Evolutionary conservation across 176 grass and related monocot species (phyloP).

Genomic region (Lolium rigidum): DNA sequence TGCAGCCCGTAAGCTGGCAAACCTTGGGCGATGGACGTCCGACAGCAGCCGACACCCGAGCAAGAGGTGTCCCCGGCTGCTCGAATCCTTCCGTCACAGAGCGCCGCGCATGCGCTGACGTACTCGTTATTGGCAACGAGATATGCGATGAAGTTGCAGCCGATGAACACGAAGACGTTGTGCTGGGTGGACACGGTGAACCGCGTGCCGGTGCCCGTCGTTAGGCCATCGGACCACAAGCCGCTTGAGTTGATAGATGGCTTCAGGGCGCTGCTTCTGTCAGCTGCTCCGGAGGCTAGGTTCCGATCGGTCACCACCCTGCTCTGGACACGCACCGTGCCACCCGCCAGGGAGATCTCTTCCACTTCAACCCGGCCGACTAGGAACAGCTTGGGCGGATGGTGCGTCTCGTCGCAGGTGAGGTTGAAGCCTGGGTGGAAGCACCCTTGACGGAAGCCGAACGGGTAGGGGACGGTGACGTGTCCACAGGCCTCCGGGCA

Average conservation of each 20-base stretch:
- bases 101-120: background rate
- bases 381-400: background rate
- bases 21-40: background rate
- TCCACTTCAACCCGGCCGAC: background rate
- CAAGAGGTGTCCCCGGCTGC: background rate
- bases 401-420: slow-evolving; percentile 31
- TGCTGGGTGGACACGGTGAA: background rate
- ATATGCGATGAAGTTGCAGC: slow-evolving; percentile 19
- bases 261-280: background rate
- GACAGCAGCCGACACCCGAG: slow-evolving; percentile 1
- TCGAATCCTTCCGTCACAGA: background rate
- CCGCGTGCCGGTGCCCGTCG: background rate
- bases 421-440: slow-evolving; percentile 37
- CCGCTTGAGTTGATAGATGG: background rate
- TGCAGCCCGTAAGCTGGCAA: background rate
- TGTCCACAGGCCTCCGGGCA: slow-evolving; percentile 33
- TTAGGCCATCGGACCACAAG: background rate
- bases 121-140: background rate
- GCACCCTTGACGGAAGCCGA: slow-evolving; percentile 26
- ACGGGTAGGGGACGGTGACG: slow-evolving; percentile 43
- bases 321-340: slow-evolving; percentile 23
- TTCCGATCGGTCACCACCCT: too few species aligned
- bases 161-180: slow-evolving; percentile 34
- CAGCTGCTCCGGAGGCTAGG: background rate
- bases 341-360: background rate